Conservation (phyloP, 192 early-diverging fungal genomes). For the Cladochytrium replicatum region DNA sequence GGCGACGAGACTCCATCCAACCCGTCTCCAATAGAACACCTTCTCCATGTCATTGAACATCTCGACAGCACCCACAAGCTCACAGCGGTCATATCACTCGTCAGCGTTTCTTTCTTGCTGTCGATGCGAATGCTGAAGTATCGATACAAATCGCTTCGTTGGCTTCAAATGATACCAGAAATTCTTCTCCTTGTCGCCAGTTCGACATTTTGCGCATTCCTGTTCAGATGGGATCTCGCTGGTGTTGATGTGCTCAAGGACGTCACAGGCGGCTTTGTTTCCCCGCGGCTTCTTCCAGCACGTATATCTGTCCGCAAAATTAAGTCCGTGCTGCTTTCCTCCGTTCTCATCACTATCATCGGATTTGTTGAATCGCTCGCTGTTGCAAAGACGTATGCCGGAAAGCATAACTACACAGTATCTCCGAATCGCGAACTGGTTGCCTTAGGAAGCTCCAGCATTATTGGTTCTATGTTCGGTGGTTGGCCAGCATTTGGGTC, state of each 20-base stretch:
- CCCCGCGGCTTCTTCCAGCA: slow-evolving; percentile 52
- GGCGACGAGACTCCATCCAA: slow-evolving; percentile 9
- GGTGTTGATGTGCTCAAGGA: slow-evolving; percentile 71
- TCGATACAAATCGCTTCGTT: slow-evolving; percentile 19
- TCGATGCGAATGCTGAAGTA: slow-evolving; percentile 43
- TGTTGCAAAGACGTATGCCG: slow-evolving; percentile 85
- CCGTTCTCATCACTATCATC: slow-evolving; percentile 86
- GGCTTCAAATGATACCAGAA: slow-evolving; percentile 80
- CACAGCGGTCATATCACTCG: slow-evolving; percentile 62
- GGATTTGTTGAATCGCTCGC: slow-evolving; percentile 97
- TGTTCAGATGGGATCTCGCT: slow-evolving; percentile 59
- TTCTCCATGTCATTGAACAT: slow-evolving; percentile 56
- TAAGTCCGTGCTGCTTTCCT: slow-evolving; percentile 64
- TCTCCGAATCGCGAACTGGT: slow-evolving; percentile 95
- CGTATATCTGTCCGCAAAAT: slow-evolving; percentile 48
- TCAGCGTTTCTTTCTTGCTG: slow-evolving; percentile 61
- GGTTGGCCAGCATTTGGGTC: slow-evolving; percentile 77
- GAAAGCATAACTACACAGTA: slow-evolving; percentile 82
- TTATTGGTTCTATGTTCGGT: slow-evolving; percentile 70
- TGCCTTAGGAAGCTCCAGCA: slow-evolving; percentile 84
- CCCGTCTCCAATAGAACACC: slow-evolving; percentile 69
- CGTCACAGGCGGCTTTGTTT: slow-evolving; percentile 49
- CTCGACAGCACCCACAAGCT: slow-evolving; percentile 54
- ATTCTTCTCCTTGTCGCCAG: slow-evolving; percentile 77
- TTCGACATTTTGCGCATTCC: slow-evolving; percentile 52